Evolutionary conservation across 148 eudicot genomes (phyloP), one percentile per base, ranked within the genome.

Genomic region (Amaranthus hypochondriacus): DNA sequence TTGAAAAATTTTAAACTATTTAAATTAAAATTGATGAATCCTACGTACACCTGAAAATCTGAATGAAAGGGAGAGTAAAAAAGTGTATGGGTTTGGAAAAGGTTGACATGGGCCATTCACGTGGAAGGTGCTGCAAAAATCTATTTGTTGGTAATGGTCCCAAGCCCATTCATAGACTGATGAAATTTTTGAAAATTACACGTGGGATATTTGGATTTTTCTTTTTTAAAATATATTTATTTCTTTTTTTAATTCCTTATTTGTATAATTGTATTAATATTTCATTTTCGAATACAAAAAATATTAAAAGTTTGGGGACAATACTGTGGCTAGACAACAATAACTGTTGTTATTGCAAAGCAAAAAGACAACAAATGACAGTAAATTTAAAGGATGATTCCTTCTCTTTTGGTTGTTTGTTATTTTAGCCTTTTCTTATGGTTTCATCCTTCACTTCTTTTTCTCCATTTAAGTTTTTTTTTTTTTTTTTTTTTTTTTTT

Each of bases 71-170:
- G 75, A 55, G 61, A 4, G 71, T n/a, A 13, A 12, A 6, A 0
- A 14, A 15, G 21, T 52, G 13, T 48, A 15, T 47, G 59, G 75
- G 66, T 66, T 48, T 49, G 50, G 21, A 55, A 9, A 59, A 54
- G 69, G 69, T 77, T 28, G 82, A 66, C 83, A 73, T 78, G 80
- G 76, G 46, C 70, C 18, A 21, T 61, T 80, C 89, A 83, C 86
- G 86, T 81, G 86, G 83, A 56, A 73, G 82, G 78, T 81, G 76
- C 78, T 47, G 62, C 67, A 51, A 55, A 44, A 65, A 8, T 73
- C 21, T 62, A 28, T 57, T 69, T 79, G 79, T 55, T 48, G 49
- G 70, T 79, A 58, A 69, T 43, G 67, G 49, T n/a, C 76, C 74
- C 46, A 48, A 57, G 13, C 68, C 72, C 50, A 61, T 53, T 43